These are phyloP conservation scores for Chalaropsis thielavioides DNA, from an alignment of 2,329 filamentous ascomycete genomes.

Conservation along the genomic window DNA sequence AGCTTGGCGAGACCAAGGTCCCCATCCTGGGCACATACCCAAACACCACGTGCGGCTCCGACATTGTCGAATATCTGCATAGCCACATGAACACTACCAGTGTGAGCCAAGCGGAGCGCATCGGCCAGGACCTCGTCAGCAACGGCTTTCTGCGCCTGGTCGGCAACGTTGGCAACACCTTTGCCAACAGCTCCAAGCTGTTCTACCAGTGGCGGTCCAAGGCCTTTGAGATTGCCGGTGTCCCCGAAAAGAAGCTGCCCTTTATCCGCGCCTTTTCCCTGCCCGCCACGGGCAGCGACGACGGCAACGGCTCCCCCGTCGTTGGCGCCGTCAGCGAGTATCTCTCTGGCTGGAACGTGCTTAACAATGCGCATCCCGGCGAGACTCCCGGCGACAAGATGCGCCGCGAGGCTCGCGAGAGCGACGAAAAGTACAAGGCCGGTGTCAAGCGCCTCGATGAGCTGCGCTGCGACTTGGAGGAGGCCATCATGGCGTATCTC, in stretches of 20 bases:
- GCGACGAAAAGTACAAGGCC: conserved; percentile 86
- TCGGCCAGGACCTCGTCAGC: conserved; percentile 81
- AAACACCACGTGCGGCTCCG: conserved; percentile 80
- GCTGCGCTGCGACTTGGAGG: conserved; percentile 85
- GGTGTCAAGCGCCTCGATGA: conserved; percentile 76
- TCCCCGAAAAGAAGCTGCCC: conserved; percentile 73
- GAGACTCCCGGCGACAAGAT: conserved; percentile 80
- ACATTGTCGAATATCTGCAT: conserved; percentile 92
- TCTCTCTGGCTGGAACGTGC: conserved; percentile 78
- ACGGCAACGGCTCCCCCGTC: conserved; percentile 55
- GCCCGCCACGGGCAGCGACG: conserved; percentile 42
- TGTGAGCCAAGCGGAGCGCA: conserved; percentile 80
- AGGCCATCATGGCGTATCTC: conserved; percentile 82
- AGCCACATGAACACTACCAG: conserved; percentile 71
- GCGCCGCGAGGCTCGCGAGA: conserved; percentile 73
- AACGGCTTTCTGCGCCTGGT: conserved; percentile 80
- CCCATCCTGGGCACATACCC: conserved; percentile 88
- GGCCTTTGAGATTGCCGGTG: conserved; percentile 72
- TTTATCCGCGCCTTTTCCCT: conserved; percentile 62
- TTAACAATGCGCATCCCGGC: conserved; percentile 48
- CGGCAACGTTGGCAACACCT: conserved; percentile 86
- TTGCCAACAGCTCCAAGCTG: conserved; percentile 94
- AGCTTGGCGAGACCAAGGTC: conserved; percentile 81
- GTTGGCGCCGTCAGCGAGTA: conserved; percentile 79
- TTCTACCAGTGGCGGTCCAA: conserved; percentile 95